Conservation (phyloP, 768 basidiomycete genomes). For the Pluteus cervinus region DNA sequence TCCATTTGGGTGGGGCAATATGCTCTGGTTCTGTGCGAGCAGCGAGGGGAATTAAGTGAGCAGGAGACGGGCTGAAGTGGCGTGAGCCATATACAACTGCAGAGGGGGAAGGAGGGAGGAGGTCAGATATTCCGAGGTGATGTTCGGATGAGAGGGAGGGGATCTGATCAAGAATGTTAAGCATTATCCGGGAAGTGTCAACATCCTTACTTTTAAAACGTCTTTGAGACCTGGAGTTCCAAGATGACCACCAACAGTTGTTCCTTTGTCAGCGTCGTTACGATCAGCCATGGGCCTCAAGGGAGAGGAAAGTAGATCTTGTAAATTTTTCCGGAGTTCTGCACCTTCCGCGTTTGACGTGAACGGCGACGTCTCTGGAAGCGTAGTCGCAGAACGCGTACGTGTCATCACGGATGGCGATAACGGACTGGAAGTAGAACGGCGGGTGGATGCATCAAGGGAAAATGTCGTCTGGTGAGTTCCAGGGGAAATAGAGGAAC, state of each 20-base stretch:
- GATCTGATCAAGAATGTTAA: slow-evolving; percentile 31
- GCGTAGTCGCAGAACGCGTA: slow-evolving; percentile 37
- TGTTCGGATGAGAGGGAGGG: slow-evolving; percentile 66
- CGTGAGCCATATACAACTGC: slow-evolving; percentile 31
- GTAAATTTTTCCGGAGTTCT: no score
- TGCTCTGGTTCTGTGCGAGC: no score
- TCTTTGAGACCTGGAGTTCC: slow-evolving; percentile 63
- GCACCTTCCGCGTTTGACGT: no score
- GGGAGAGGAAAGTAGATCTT: no score
- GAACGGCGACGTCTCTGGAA: slow-evolving; percentile 26
- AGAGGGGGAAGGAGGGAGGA: slow-evolving; percentile 72
- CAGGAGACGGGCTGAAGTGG: slow-evolving; percentile 22
- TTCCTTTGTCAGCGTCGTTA: no score
- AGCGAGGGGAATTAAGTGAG: no score
- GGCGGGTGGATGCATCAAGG: slow-evolving; percentile 37
- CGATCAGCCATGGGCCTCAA: no score
- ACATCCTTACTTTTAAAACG: slow-evolving; percentile 53
- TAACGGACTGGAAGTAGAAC: slow-evolving; percentile 14
- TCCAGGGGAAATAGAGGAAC: no score
- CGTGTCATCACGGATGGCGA: slow-evolving; percentile 29
- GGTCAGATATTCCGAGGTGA: slow-evolving; percentile 59
- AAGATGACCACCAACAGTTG: no score
- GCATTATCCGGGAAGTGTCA: slow-evolving; percentile 2
- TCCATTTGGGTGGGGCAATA: no score
- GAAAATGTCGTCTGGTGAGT: slow-evolving; percentile 57